phyloP scores from a whole-genome alignment of 208 protist genomes.

The Leishmania tropica region DNA sequence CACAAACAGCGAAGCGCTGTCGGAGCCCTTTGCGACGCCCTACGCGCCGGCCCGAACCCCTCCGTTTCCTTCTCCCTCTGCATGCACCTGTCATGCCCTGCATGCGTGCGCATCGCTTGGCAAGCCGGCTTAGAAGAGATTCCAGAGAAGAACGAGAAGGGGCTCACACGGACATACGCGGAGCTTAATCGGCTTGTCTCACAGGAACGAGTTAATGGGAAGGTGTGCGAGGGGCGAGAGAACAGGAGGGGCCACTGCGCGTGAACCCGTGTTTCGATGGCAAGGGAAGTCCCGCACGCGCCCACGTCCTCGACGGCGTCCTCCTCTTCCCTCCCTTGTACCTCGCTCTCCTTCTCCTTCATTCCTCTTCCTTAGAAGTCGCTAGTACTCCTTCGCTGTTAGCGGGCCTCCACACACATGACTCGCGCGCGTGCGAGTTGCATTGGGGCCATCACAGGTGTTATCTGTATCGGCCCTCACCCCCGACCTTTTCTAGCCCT shows the following conservation, averaged over 20 bases:
- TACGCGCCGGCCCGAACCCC: background rate
- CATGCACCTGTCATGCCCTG: background rate
- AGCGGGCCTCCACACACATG: background rate
- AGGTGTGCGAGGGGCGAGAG: background rate
- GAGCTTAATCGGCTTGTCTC: background rate
- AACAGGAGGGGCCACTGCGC: background rate
- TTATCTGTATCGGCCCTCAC: background rate
- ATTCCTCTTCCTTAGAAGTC: background rate
- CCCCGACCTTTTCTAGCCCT: background rate
- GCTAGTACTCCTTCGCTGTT: background rate
- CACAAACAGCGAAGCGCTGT: background rate
- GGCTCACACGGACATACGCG: slow-evolving; percentile 3
- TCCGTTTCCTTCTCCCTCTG: background rate
- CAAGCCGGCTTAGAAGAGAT: background rate
- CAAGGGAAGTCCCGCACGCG: background rate
- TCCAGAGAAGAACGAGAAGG: background rate
- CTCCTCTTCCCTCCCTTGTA: too few species aligned
- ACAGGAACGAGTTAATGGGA: background rate
- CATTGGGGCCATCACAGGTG: background rate
- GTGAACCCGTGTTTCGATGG: background rate
- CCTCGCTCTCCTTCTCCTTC: background rate
- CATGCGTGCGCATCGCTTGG: background rate
- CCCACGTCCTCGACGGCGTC: background rate
- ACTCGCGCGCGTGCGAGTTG: background rate
- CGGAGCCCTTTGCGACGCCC: background rate